Evolutionary conservation across 2,329 filamentous ascomycete genomes (phyloP), one percentile per base, ranked within the genome.

Genomic region (Trichoderma asperellum): DNA sequence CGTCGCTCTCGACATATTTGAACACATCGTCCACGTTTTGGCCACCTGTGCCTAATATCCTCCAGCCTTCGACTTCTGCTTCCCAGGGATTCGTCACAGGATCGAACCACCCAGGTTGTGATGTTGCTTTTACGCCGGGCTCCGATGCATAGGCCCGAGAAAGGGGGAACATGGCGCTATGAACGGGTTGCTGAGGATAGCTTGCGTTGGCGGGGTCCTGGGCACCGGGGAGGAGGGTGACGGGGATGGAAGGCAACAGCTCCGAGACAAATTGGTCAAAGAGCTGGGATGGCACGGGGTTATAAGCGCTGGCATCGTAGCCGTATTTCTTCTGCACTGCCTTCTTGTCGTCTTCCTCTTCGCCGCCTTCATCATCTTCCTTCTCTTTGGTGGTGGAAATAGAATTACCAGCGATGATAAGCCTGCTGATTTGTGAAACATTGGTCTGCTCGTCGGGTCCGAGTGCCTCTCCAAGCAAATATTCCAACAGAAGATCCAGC

Each of bases 21-120:
- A 94, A 92, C 3, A 98, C 88, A 79, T 99, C 96, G 75, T 97
- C 92, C 3, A 99, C 87, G 65, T 97, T 97, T 81, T 99, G 96
- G 0, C 96, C 96, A 43, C 92, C 92, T 0, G 92, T 96, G 12
- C 92, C 94, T 56, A 97, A 86, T 7, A 98, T 81, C 55, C 93
- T 87, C 91, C 93, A 97, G 0, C 96, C 96, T 68, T 97, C 94
- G 0, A 99, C 81, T 77, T 97, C 93, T 27, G 90, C 93, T 75
- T 96, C 92, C 90, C 92, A 97, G 0, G 96, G 96, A 76, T 99
- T 99, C 5, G 96, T 98, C 58, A 94, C 92, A 6, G 87, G 86
- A 78, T 98, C 93, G 65, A 99, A 89, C 91, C 94, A 97, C 24
- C 91, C 89, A 0, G 87, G 81, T 60, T 88, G 83, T 2, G 59